Percentiles rank a stretch among this genome's conserved stretches.
Evolutionary conservation across 2,329 filamentous ascomycete genomes (phyloP).

Genomic region (Ophiostoma novo-ulmi): DNA sequence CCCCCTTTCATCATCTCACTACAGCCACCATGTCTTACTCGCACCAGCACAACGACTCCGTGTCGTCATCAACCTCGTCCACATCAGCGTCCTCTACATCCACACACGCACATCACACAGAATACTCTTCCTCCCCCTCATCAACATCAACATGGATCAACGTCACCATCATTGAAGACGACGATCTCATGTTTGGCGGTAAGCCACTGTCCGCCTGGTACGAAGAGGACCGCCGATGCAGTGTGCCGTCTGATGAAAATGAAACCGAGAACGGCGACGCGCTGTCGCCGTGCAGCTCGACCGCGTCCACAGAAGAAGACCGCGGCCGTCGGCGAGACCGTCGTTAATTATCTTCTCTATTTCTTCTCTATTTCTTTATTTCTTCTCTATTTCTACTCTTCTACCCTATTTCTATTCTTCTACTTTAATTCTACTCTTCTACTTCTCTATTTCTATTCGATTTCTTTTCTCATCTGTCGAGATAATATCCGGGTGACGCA

Average conservation of each 20-base stretch:
- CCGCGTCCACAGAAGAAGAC: slow-evolving; percentile 29
- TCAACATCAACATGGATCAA: slow-evolving; percentile 42
- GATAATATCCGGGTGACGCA: no score
- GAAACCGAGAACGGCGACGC: slow-evolving; percentile 4
- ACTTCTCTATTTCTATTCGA: no score
- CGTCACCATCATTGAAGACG: slow-evolving; percentile 55
- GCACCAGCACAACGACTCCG: slow-evolving; percentile 14
- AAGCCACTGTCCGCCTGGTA: slow-evolving; percentile 57
- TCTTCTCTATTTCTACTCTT: no score
- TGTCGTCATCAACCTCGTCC: slow-evolving; percentile 7
- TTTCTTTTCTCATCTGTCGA: no score
- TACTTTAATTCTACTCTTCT: no score
- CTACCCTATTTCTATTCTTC: no score
- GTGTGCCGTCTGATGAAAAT: slow-evolving; percentile 28
- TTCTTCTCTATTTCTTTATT: no score
- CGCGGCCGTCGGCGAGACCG: slow-evolving; percentile 39
- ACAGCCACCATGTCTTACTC: slow-evolving; percentile 1
- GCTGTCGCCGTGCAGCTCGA: slow-evolving; percentile 24
- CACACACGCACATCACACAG: not conserved
- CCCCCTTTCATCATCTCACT: not conserved
- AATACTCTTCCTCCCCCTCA: not conserved
- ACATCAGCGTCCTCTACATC: not conserved
- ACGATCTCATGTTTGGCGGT: slow-evolving; percentile 56
- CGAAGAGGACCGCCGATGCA: slow-evolving; percentile 51
- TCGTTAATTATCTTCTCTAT: no score